Conservation (phyloP, 176 grass and related monocot species). For the Triticum monococcum region DNA sequence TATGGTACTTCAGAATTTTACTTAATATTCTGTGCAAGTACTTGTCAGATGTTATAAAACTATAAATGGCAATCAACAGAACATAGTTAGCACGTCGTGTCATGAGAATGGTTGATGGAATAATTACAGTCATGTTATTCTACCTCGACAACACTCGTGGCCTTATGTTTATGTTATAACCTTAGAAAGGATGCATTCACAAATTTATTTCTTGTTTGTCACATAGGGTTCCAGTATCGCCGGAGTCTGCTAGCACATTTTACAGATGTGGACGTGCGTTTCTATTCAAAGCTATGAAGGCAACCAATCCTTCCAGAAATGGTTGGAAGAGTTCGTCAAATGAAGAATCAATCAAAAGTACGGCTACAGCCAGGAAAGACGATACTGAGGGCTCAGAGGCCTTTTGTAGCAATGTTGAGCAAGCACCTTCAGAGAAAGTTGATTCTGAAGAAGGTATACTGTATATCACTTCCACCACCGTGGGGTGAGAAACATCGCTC, state of each 20-base stretch:
- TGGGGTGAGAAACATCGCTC: neutral
- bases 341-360: constrained; percentile 47
- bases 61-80: neutral
- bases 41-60: neutral
- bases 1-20: neutral
- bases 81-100: neutral
- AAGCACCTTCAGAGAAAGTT: constrained; percentile 28
- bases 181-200: neutral
- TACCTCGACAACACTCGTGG: neutral
- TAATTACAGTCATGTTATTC: neutral
- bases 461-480: neutral
- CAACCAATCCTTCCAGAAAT: constrained; percentile 56
- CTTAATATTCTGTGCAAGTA: neutral
- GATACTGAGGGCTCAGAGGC: constrained; percentile 48
- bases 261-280: constrained; percentile 74
- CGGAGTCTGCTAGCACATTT: constrained; percentile 64
- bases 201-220: neutral
- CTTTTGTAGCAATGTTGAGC: constrained; percentile 38
- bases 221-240: constrained; percentile 46
- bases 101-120: neutral
- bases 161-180: neutral
- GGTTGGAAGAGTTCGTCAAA: constrained; percentile 52
- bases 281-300: constrained; percentile 74
- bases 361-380: constrained; percentile 13
- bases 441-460: neutral